phyloP scores from a whole-genome alignment of 139 green algal genomes.

The Parachlorella kessleri region DNA sequence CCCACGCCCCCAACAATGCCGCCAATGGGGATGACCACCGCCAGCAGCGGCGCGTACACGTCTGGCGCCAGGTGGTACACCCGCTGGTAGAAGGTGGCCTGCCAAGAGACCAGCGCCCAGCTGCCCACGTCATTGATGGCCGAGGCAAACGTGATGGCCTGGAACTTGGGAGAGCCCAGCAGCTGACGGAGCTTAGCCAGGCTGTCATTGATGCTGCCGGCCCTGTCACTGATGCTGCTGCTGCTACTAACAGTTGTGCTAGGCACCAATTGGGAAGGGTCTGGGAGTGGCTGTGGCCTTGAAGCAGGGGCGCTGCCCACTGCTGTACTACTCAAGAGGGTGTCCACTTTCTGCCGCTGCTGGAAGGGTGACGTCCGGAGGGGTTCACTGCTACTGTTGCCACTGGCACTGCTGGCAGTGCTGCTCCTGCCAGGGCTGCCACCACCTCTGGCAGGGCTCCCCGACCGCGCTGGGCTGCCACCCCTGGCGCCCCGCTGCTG shows the following conservation, averaged over 20 bases:
- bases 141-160: slow-evolving; percentile 72
- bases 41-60: slow-evolving; percentile 85
- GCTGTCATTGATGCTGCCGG: slow-evolving; percentile 10
- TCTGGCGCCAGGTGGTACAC: slow-evolving; percentile 69
- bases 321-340: too few relatives aligned
- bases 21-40: slow-evolving; percentile 79
- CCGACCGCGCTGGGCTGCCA: not conserved
- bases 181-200: slow-evolving; percentile 32
- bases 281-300: not conserved
- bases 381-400: not conserved
- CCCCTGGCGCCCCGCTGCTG: not conserved
- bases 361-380: not conserved
- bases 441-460: too few relatives aligned
- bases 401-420: too few relatives aligned
- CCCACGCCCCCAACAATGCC: slow-evolving; percentile 86
- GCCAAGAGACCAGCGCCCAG: slow-evolving; percentile 90
- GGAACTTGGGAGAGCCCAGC: slow-evolving; percentile 52
- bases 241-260: too few relatives aligned
- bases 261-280: too few relatives aligned
- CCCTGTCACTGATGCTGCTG: too few relatives aligned
- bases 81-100: slow-evolving; percentile 89
- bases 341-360: not conserved
- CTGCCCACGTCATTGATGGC: slow-evolving; percentile 87
- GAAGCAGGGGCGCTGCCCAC: not conserved
- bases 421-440: not conserved